Percentiles rank a stretch among this genome's conserved stretches.
phyloP scores from a whole-genome alignment of 2,329 filamentous ascomycete species.

The Arthrobotrys iridis region DNA sequence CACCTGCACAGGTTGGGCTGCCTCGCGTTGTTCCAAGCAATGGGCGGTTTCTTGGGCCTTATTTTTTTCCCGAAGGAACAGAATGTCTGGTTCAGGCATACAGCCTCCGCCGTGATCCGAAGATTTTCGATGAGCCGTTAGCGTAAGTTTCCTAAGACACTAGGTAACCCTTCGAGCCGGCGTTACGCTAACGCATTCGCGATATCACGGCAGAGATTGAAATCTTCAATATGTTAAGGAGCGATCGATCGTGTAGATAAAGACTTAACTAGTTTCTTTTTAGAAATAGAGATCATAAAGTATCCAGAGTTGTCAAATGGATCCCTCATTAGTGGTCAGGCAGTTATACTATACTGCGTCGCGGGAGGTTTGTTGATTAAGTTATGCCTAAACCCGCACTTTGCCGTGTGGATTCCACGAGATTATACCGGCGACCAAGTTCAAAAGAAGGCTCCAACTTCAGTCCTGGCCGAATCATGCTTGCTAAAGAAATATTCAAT shows the following conservation, averaged over 20 bases:
- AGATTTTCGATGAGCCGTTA: neutral
- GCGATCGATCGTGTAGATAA: no score
- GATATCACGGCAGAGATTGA: no score
- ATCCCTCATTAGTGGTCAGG: no score
- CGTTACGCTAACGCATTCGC: neutral
- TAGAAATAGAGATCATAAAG: no score
- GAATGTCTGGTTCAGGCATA: neutral
- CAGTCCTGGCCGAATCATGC: neutral
- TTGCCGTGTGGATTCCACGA: neutral
- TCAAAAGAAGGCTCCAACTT: neutral
- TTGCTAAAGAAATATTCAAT: no score
- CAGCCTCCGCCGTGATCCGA: conserved; percentile 18
- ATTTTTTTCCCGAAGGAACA: conserved; percentile 21
- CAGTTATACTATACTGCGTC: neutral
- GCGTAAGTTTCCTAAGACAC: neutral
- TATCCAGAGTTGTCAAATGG: no score
- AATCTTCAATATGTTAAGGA: no score
- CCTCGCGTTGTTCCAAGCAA: conserved; percentile 11
- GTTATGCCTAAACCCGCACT: neutral
- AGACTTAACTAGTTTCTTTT: no score
- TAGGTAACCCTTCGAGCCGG: neutral
- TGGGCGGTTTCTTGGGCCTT: conserved; percentile 24
- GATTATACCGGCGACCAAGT: neutral
- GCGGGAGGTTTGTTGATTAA: neutral
- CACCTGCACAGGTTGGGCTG: neutral